Conservation (phyloP, 495 filamentous ascomycete species). For the Bombardia bombarda region DNA sequence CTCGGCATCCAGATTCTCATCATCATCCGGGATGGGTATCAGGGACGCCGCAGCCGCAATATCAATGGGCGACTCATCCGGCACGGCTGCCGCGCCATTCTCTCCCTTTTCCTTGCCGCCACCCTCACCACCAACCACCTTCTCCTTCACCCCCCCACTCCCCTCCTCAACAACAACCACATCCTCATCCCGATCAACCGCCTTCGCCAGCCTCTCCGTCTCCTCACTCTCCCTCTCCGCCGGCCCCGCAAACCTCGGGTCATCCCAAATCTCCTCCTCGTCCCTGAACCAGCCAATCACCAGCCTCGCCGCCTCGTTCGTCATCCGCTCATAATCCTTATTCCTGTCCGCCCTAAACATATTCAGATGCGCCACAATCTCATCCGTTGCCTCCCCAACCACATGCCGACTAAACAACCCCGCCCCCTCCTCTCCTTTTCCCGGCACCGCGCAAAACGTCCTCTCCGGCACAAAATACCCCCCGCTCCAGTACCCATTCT, state of each 20-base stretch:
- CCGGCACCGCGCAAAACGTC: conserved; percentile 43
- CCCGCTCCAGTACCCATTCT: conserved; percentile 45
- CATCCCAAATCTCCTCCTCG: conserved; percentile 33
- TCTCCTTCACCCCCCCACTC: background rate
- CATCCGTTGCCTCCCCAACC: conserved; percentile 69
- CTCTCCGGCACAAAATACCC: conserved; percentile 47
- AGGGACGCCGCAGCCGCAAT: conserved; percentile 38
- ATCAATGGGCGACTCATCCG: conserved; percentile 38
- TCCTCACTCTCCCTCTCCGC: conserved; percentile 22
- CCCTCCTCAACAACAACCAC: conserved; percentile 5
- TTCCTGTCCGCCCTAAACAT: conserved; percentile 79
- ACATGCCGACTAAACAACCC: conserved; percentile 51
- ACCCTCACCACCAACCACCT: background rate
- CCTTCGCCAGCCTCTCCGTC: conserved; percentile 29
- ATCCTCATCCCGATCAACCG: conserved; percentile 22
- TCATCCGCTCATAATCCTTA: conserved; percentile 63
- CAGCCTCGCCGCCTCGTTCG: conserved; percentile 53
- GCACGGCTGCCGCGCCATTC: conserved; percentile 4
- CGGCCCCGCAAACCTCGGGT: conserved; percentile 28
- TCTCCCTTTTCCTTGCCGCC: conserved; percentile 1
- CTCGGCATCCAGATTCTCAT: conserved; percentile 10
- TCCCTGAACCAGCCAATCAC: conserved; percentile 46
- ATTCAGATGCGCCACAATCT: conserved; percentile 72
- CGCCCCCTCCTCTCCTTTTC: conserved; percentile 16
- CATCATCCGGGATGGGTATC: conserved; percentile 34